Conservation (phyloP, 1,284 basidiomycete species). For the Rhodotorula sp. region DNA sequence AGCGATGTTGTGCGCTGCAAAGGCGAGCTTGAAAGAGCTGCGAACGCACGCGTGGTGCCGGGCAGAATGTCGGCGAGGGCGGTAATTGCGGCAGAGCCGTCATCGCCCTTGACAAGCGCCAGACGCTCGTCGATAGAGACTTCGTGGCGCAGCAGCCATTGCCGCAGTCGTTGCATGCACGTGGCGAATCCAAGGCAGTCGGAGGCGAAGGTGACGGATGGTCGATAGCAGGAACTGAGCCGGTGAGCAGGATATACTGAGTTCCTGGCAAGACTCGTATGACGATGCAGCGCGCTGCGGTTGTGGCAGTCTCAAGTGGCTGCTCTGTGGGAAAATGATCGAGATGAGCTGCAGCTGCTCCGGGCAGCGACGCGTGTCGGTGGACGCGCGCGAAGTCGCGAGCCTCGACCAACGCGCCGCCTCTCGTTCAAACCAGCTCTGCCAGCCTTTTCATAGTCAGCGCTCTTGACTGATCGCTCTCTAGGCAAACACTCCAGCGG, state of each 20-base stretch:
- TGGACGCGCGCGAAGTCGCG: background rate
- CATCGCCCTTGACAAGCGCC: background rate
- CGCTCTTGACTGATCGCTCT: background rate
- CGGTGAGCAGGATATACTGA: background rate
- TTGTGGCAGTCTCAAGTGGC: no score
- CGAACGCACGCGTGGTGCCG: background rate
- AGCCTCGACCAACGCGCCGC: background rate
- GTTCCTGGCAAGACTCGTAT: no score
- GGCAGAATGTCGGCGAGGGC: background rate
- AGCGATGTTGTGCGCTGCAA: background rate
- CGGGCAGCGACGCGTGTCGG: no score
- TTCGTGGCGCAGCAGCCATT: slow-evolving; percentile 7
- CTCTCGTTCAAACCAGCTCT: background rate
- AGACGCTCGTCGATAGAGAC: slow-evolving; percentile 7
- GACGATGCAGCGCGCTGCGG: no score
- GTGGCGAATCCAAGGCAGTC: background rate
- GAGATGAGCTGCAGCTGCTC: no score
- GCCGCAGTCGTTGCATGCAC: background rate
- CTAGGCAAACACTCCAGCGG: background rate
- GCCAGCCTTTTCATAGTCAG: background rate
- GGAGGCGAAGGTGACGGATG: background rate
- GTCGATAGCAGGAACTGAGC: background rate
- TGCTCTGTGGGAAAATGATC: no score
- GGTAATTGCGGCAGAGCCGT: background rate
- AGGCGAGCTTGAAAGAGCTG: background rate